Base-by-base conservation (phyloP, 768 basidiomycete species). In the Kwoniella dendrophila region DNA sequence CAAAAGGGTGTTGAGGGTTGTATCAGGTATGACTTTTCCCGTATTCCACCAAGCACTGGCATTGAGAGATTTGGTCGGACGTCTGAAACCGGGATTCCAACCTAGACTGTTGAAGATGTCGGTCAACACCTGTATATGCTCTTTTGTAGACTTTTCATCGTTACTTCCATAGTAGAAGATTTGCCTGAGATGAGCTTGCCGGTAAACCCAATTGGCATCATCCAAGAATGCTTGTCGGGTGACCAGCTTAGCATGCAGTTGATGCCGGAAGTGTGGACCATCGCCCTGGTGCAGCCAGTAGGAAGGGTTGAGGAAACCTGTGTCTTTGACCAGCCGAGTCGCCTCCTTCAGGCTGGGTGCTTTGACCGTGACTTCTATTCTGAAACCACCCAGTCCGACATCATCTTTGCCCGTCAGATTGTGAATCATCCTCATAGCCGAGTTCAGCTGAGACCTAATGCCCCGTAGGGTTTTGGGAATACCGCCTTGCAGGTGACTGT, bases 321-420 rank as follows among this genome's bases (percentile, higher is more conserved):
- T n/a, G n/a, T n/a, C n/a, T n/a, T n/a, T n/a, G n/a, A n/a, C n/a
- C n/a, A n/a, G n/a, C 7, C 18, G 24, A 3, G 68, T 66, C 0
- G 66, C 68, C 16, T 56, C 52, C 10, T 16, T 22, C 50, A 67
- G 40, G 18, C 27, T 66, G 20, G 26, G 2, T 10, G 66, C 61
- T 41, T 59, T 55, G n/a, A 66, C 65, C 0, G 66, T 67, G 43
- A 70, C 65, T 38, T 70, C 66, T 22, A 70, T 63, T 50, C 68
- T 26, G 49, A 63, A 70, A 2, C 68, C 68, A 18, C 66, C 68
- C 8, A 70, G n/a, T 8, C 5, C 47, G 2, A 14, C 4, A 4
- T 49, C 47, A 18, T 54, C 51, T 30, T 45, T 49, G 10, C 51
- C 29, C 29, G 50, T 10, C 14, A 70, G 61, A 41, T 41, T 43